Base-by-base conservation (phyloP, 106 monocot species). In the Acorus gramineus region DNA sequence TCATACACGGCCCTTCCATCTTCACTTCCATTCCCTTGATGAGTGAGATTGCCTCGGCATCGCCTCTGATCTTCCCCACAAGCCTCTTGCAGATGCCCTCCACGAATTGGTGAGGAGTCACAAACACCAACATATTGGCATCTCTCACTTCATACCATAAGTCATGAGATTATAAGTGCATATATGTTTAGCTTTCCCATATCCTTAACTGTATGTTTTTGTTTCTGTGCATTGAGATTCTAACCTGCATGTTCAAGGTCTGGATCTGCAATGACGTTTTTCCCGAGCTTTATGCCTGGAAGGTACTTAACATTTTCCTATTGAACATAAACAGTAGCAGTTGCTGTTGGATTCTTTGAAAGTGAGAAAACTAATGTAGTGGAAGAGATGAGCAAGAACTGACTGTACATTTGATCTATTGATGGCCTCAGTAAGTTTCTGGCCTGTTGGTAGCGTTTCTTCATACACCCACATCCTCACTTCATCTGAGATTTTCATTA, bases 11-110 rank as follows among this genome's bases (percentile, higher is more conserved):
- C 3, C 93, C 93, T 79, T 89, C 86, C 55, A 52, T 86, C 75
- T 89, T 93, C 49, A 93, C 79, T 62, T 93, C 86, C 93, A 93
- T 93, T 11, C 93, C 93, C 70, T 93, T 93, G 72, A 93, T 89
- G 9, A 93, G 86, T 9, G 93, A 93, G 60, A 93, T 89, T 10
- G 84, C 93, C 63, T 93, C 71, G 2, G 81, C 78, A 58, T 74
- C 75, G 2, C 72, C 64, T 64, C 71, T 81, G 62, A 84, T 70
- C 59, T 86, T 93, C 43, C 89, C 86, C 8, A 73, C 75, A 55
- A 93, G 79, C 65, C 74, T 81, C 67, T 73, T 84, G 59, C 93
- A 93, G 42, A 93, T 82, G 6, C 74, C 83, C 73, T 79, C 79
- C 56, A 89, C 71, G 68, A 89, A 93, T 52, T 86, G 89, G 67